Base-by-base conservation (phyloP, 2,329 filamentous ascomycete species). In the Trichophyton equinum region DNA sequence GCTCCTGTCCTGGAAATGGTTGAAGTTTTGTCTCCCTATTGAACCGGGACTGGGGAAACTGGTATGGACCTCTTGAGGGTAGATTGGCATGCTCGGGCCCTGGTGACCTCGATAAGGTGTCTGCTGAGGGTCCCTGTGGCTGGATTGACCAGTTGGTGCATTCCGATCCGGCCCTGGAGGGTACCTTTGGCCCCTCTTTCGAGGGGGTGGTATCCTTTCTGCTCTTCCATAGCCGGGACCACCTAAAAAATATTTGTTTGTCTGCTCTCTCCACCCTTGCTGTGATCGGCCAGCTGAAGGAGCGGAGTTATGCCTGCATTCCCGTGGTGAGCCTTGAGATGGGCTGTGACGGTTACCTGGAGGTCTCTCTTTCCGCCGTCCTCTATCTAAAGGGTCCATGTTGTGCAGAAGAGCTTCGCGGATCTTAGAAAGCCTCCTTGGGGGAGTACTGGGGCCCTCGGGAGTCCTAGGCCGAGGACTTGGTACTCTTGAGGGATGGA, bases 401-500 rank as follows among this genome's bases (percentile, higher is more conserved):
- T 27, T 36, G n/a, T 55, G 27, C 4, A 27, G 20, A 27, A 27
- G 46, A 13, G 46, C 9, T n/a, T 64, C 60, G 9, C 62, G 66
- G 27, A 63, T 65, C 49, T 60, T 63, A 6, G 42, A 47, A n/a
- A 59, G 33, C 25, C 56, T 60, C 15, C 57, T 62, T 5, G 70
- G 69, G 2, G 71, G 72, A 3, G 64, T 74, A 4, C 47, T 68
- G 27, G 68, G 70, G 3, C 66, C 65, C 61, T 72, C 70, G 2
- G 68, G 68, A 4, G 70, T 68, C 36, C 60, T 63, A 18, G 65
- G 67, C 36, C 69, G 68, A 5, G 73, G 72, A 55, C 69, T 74
- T 8, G 68, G 70, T 36, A 68, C 63, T 33, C 68, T 65, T 53
- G 71, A 69, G 6, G 71, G 71, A 59, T 72, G 65, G 13, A 69